Base-by-base conservation (phyloP, 2,329 filamentous ascomycete genomes). In the Colletotrichum sp. region DNA sequence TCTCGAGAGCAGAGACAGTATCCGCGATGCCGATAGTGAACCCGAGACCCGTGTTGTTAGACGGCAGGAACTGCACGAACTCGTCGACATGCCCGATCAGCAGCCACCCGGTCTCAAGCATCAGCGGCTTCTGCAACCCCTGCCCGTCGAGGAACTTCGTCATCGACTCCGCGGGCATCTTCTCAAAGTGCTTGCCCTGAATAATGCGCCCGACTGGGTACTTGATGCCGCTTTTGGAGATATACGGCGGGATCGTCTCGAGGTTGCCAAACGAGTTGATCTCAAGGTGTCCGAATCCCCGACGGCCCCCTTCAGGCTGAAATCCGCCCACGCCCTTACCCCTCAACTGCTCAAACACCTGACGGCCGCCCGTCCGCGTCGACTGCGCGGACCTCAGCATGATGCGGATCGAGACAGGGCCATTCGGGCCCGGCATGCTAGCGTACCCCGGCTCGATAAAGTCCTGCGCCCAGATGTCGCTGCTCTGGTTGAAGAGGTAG, bases 391-490 rank as follows among this genome's bases (percentile, higher is more conserved):
- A 82, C 0, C 83, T 77, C 9, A 87, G 78, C 69, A 86, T 80
- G 9, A 87, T 75, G 6, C 81, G 81, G 7, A 87, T 72, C 2
- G 79, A 75, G 8, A 85, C 77, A 4, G 83, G 77, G 0, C 84
- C 83, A 6, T 83, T 21, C 1, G 84, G 83, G 0, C 84, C 85
- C 0, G 85, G 85, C 75, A 87, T 86, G 67, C 82, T 85, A 6
- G 80, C 79, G 72, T 85, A 87, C 2, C 79, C 85, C 0, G 85
- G 82, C 77, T 87, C 84, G 32, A 87, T 74, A 49, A 85, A 82
- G 69, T 87, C 85, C 73, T 87, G 85, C 2, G 81, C 80, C 85
- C 85, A 87, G 60, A 82, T 78, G 72, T 86, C 84, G 34, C 72
- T 77, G 26, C 75, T 79, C 2, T 71, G 67, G 24, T 81, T 77